Base-by-base conservation (phyloP, 441 rosid genomes). In the Dalechampia spathulata region DNA sequence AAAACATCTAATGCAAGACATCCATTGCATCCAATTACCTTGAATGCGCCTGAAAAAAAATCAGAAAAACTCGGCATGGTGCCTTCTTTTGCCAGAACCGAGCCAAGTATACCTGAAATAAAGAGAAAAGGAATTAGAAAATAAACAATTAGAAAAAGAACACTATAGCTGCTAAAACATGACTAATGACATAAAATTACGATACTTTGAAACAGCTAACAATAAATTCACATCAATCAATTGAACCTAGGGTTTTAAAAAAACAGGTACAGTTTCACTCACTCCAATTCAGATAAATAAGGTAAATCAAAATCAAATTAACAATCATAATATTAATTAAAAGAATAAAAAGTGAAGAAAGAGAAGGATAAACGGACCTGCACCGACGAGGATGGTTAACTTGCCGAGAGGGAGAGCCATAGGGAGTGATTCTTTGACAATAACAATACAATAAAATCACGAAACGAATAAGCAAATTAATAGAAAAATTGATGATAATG, bases 31-130 rank as follows among this genome's bases (percentile, higher is more conserved):
- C n/a, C n/a, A n/a, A n/a, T n/a, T n/a, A 93, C 97, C 97, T 87
- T 93, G 53, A 73, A 61, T 68, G 83, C 83, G 50, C 95, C 89
- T 1, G 91, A 76, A 61, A 90, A 61, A 25, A 81, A 60, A 74
- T 71, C 80, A 25, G 96, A 66, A 51, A 82, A 75, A 58, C 58
- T 69, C 8, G 85, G 57, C 59, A 83, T 55, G 58, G 67, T 57
- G n/a, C 83, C 91, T 64, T 85, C 97, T 71, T 80, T 90, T 9
- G 81, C 95, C 65, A 87, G 82, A 70, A 90, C 81, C 0, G 97
- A 90, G 55, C 97, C 97, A 66, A 79, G 68, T 68, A 93, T 55
- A 44, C 97, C 97, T 93, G 62, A 52, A 52, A 30, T 30, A 30
- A 4, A 4, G 8, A 30, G 8, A 30, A 3, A 49, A 22, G 7